phyloP scores from a whole-genome alignment of 345 rosid species.

The Linum usitatissimum region DNA sequence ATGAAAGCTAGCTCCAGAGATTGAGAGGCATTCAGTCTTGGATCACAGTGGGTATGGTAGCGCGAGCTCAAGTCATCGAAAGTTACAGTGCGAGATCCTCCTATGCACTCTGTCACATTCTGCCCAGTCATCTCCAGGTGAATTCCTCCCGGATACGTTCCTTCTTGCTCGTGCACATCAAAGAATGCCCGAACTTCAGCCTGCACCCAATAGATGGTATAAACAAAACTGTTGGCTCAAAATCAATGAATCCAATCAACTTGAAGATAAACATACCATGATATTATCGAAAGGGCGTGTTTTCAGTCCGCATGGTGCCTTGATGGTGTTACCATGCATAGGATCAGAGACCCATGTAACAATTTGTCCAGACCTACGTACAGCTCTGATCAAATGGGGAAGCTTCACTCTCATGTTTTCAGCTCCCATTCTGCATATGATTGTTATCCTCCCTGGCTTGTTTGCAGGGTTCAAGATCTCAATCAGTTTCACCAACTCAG shows the following conservation, averaged over 20 bases:
- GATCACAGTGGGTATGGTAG: constrained; percentile 4
- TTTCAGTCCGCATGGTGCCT: constrained; percentile 6
- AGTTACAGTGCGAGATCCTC: constrained; percentile 5
- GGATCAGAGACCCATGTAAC: constrained; percentile 7
- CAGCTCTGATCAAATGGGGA: constrained; percentile 7
- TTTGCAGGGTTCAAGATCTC: constrained; percentile 3
- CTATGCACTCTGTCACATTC: constrained; percentile 7
- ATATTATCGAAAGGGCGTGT: constrained; percentile 1
- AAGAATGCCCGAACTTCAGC: constrained; percentile 7
- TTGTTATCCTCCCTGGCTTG: constrained; percentile 5
- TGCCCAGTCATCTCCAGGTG: constrained; percentile 7
- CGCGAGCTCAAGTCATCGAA: constrained; percentile 6
- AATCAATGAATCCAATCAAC: no score
- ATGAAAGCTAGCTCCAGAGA: constrained; percentile 5
- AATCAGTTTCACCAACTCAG: constrained; percentile 5
- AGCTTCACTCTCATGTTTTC: constrained; percentile 8
- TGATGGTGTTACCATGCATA: constrained; percentile 7
- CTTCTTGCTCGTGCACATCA: constrained; percentile 6
- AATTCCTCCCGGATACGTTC: constrained; percentile 2
- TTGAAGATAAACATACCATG: neutral
- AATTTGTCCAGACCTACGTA: constrained; percentile 1
- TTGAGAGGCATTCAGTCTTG: constrained; percentile 6
- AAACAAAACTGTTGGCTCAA: no score
- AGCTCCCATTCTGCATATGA: constrained; percentile 8
- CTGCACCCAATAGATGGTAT: neutral